Evolutionary conservation across 148 eudicot species (phyloP).

Genomic region (Silene conica): DNA sequence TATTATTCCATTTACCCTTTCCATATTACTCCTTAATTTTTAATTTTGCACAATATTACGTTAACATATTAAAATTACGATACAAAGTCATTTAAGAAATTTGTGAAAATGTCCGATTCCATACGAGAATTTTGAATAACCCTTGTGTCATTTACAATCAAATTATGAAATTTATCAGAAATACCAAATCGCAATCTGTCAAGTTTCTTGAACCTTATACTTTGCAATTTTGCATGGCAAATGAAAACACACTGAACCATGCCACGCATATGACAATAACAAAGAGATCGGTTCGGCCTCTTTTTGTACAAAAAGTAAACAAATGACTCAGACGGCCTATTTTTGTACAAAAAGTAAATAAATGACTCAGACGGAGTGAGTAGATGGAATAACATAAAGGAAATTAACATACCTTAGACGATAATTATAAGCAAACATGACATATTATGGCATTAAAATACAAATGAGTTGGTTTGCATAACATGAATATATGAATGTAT

Average conservation of each 20-base stretch:
- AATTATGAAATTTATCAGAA: neutral
- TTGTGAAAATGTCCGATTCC: neutral
- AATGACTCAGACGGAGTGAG: neutral
- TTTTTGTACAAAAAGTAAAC: too few species aligned
- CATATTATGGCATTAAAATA: neutral
- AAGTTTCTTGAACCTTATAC: neutral
- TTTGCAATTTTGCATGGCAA: neutral
- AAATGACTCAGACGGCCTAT: neutral
- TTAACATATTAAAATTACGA: neutral
- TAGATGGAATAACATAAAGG: neutral
- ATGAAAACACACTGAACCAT: neutral
- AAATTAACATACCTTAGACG: slow-evolving; percentile 7
- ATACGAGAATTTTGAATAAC: neutral
- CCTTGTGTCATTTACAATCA: neutral
- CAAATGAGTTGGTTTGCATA: neutral
- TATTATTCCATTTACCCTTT: too few species aligned
- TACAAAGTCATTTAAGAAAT: neutral
- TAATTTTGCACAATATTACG: neutral
- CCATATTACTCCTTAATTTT: neutral
- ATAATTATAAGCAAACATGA: neutral
- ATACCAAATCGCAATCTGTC: neutral
- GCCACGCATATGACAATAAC: too few species aligned
- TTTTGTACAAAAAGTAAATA: too few species aligned
- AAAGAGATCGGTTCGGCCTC: too few species aligned
- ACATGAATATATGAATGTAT: neutral